Conservation (phyloP, 306 rosid species). For the Ziziphus jujuba region DNA sequence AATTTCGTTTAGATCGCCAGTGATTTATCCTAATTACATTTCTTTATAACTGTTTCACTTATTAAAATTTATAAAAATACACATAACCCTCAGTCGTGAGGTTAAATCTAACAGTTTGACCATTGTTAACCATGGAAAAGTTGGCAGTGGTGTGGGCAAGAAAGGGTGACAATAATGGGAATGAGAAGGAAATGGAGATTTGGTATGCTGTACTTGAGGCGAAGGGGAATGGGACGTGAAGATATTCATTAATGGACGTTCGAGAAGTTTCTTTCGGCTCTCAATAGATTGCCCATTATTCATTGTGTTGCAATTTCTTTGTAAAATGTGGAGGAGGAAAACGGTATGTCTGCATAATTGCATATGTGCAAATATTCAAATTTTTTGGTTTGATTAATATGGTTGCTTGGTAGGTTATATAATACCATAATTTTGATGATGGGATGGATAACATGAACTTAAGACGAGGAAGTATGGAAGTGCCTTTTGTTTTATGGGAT, state of each 20-base stretch:
- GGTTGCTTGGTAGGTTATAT: background rate
- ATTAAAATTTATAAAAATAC: no score
- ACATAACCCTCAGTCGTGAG: no score
- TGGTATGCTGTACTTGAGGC: slow-evolving; percentile 74
- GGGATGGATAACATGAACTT: background rate
- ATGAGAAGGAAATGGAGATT: slow-evolving; percentile 54
- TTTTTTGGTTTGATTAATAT: background rate
- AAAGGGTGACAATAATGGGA: slow-evolving; percentile 18
- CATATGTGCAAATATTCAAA: background rate
- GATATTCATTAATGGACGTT: slow-evolving; percentile 50
- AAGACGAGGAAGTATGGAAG: no score
- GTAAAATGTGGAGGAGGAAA: slow-evolving; percentile 23
- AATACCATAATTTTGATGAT: background rate
- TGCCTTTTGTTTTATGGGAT: background rate
- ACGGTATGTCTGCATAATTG: slow-evolving; percentile 18
- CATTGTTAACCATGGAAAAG: no score
- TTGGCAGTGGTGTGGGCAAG: slow-evolving; percentile 71
- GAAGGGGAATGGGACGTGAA: slow-evolving; percentile 35
- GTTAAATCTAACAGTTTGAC: no score
- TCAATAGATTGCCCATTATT: slow-evolving; percentile 48
- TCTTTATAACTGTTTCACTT: no score
- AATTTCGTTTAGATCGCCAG: no score
- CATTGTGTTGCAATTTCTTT: slow-evolving; percentile 51
- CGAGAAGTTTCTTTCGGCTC: slow-evolving; percentile 40
- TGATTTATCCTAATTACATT: no score